Percentiles rank a stretch among this genome's conserved stretches.
These are phyloP conservation scores for Mycena galopus DNA, from an alignment of 768 basidiomycete genomes.

Conservation along the genomic window DNA sequence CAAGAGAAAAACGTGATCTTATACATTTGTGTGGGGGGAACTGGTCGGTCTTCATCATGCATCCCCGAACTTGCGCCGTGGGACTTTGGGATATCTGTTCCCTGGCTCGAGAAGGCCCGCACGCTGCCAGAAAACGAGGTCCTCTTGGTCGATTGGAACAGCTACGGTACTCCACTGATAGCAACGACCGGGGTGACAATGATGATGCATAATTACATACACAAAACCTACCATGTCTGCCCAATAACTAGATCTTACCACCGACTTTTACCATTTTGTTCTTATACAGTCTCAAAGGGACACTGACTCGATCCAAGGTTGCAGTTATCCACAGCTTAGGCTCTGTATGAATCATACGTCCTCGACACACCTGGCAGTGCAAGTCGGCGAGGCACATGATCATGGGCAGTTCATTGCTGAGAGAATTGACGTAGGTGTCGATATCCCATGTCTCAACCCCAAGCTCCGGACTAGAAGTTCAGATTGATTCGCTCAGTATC, in stretches of 20 bases:
- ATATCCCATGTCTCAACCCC: slow-evolving; percentile 35
- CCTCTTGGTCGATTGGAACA: not conserved
- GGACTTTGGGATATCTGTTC: not conserved
- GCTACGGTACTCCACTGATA: not conserved
- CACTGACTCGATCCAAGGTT: slow-evolving; percentile 28
- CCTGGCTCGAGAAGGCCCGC: not conserved
- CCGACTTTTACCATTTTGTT: not conserved
- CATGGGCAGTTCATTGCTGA: slow-evolving; percentile 17
- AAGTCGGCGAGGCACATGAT: slow-evolving; percentile 32
- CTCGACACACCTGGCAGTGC: slow-evolving; percentile 32
- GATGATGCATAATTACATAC: not conserved
- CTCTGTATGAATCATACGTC: slow-evolving; percentile 13
- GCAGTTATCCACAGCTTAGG: slow-evolving; percentile 37
- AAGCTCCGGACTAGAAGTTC: slow-evolving; percentile 37
- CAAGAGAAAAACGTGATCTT: not conserved
- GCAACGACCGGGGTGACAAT: not conserved
- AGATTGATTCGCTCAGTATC: not conserved
- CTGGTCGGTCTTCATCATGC: not conserved
- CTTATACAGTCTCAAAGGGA: not conserved
- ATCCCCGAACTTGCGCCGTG: slow-evolving; percentile 3
- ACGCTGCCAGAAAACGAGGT: not conserved
- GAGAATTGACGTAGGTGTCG: slow-evolving; percentile 13
- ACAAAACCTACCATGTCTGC: not conserved
- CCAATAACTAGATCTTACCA: not conserved
- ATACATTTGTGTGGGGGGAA: not conserved